Evolutionary conservation across 73 alveolate genomes (phyloP).

Genomic region (Paramecium caudatum): DNA sequence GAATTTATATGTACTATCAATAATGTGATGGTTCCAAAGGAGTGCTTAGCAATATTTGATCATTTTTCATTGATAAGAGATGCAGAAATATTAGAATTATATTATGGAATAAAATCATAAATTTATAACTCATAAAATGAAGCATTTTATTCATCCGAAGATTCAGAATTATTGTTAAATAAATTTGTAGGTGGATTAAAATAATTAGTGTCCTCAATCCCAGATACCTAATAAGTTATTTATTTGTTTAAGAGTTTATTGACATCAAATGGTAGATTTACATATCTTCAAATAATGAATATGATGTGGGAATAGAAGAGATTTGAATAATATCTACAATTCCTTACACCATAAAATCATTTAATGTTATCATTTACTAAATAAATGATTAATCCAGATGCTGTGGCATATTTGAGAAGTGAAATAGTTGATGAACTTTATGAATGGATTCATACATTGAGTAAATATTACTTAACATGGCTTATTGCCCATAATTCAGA

Average conservation of each 20-base stretch:
- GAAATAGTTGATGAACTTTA: constrained; percentile 21
- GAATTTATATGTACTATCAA: not conserved
- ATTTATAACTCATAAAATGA: constrained; percentile 31
- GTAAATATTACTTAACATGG: not conserved
- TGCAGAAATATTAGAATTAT: not conserved
- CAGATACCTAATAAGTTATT: not conserved
- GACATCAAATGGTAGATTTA: constrained; percentile 13
- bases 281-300: constrained; percentile 15
- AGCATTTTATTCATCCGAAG: constrained; percentile 26
- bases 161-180: not conserved
- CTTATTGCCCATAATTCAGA: not conserved
- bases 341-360: not conserved
- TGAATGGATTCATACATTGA: constrained; percentile 19
- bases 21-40: not conserved
- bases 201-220: not conserved
- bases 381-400: not conserved
- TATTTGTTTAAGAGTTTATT: not conserved
- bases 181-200: not conserved
- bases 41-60: constrained; percentile 17
- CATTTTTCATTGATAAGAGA: not conserved
- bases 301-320: constrained; percentile 25
- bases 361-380: not conserved
- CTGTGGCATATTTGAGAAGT: not conserved
- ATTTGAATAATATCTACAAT: not conserved
- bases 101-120: not conserved